These are phyloP conservation scores for Bipolaris zeicola DNA, from an alignment of 2,329 filamentous ascomycete genomes.

Conservation along the genomic window DNA sequence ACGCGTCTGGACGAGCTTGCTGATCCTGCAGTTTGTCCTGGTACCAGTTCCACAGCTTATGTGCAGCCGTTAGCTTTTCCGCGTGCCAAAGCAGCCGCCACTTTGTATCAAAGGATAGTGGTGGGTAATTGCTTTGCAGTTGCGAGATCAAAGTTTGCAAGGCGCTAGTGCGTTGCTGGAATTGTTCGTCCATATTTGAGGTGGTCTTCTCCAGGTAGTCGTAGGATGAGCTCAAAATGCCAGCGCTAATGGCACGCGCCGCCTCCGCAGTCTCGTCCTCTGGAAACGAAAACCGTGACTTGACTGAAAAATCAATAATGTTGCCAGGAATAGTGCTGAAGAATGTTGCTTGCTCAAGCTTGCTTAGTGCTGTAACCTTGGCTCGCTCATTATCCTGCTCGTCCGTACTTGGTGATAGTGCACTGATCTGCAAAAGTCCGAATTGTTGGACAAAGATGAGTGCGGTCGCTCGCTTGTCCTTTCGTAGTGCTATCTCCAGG, in stretches of 20 bases:
- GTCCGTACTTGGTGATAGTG: constrained; percentile 64
- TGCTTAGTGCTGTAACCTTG: constrained; percentile 79
- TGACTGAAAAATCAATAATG: constrained; percentile 81
- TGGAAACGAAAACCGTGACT: constrained; percentile 69
- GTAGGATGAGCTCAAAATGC: constrained; percentile 79
- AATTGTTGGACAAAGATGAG: constrained; percentile 63
- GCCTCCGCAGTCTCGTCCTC: constrained; percentile 75
- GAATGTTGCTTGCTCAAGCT: constrained; percentile 93
- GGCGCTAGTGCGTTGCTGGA: constrained; percentile 73
- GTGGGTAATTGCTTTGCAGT: constrained; percentile 66
- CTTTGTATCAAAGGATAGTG: constrained; percentile 69
- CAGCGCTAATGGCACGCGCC: constrained; percentile 76
- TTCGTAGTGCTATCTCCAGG: constrained; percentile 52
- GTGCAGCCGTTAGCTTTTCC: constrained; percentile 84
- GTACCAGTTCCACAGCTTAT: constrained; percentile 79
- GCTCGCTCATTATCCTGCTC: constrained; percentile 49
- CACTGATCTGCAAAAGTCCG: constrained; percentile 62
- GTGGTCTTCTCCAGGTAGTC: constrained; percentile 74
- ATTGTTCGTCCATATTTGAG: constrained; percentile 79
- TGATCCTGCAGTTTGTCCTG: constrained; percentile 75
- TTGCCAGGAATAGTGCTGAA: constrained; percentile 83
- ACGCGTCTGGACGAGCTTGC: constrained; percentile 62
- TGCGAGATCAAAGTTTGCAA: constrained; percentile 76
- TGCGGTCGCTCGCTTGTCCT: constrained; percentile 49
- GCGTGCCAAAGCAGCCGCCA: constrained; percentile 89